phyloP scores from a whole-genome alignment of 2,329 filamentous ascomycete species.

The Xylaria sp. region DNA sequence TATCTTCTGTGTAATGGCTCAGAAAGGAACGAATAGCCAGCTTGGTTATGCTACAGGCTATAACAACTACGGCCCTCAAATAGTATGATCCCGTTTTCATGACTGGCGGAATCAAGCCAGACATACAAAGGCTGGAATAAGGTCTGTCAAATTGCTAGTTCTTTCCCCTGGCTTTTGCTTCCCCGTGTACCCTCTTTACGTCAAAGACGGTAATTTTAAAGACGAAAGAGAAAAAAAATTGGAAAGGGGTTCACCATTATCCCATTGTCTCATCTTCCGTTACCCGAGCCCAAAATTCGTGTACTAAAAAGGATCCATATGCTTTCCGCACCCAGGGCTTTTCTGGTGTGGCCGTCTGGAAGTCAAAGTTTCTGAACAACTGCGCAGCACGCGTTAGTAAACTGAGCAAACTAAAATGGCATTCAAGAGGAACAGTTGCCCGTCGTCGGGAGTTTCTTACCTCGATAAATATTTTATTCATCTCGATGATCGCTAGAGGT shows the following conservation, averaged over 20 bases:
- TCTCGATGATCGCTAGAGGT: slow-evolving; percentile 18
- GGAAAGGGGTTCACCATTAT: not conserved
- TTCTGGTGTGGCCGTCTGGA: slow-evolving; percentile 41
- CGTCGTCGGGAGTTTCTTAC: not conserved
- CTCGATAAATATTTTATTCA: slow-evolving; percentile 36
- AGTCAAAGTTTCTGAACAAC: slow-evolving; percentile 43
- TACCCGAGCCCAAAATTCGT: slow-evolving; percentile 39
- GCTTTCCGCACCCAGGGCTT: slow-evolving; percentile 37
- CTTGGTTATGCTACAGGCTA: not conserved
- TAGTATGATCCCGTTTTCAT: not conserved
- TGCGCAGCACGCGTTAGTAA: slow-evolving; percentile 20
- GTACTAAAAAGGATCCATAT: slow-evolving; percentile 35
- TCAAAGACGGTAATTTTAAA: not conserved
- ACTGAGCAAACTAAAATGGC: not conserved
- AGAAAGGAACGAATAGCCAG: not conserved
- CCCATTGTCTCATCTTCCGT: slow-evolving; percentile 35
- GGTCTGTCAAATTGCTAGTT: no score
- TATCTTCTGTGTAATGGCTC: not conserved
- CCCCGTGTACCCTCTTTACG: not conserved
- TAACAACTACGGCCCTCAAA: not conserved
- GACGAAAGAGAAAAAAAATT: no score
- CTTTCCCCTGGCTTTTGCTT: no score
- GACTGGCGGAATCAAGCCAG: no score
- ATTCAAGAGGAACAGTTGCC: not conserved
- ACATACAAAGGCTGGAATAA: not conserved